A percentile compares a stretch with the other conserved stretches of the same genome.
Conservation (phyloP, 2,329 filamentous ascomycete genomes). For the Eutypella sp. region DNA sequence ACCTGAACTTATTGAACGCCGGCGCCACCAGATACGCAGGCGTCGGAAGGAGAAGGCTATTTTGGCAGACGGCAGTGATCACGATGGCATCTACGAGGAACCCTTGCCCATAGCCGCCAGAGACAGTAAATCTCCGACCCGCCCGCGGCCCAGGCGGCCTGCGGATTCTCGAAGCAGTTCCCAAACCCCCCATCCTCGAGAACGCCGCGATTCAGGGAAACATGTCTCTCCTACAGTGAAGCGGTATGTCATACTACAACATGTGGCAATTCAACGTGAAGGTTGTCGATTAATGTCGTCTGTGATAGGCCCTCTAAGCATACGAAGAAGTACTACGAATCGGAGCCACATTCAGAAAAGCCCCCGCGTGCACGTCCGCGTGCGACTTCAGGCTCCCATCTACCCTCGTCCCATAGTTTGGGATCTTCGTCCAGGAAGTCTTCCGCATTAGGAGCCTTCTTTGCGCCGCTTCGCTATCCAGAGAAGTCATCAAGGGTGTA, state of each 20-base stretch:
- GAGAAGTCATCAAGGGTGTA: constrained; percentile 25
- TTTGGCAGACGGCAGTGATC: constrained; percentile 9
- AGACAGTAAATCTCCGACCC: constrained; percentile 7
- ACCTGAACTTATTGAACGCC: constrained; percentile 9
- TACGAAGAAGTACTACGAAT: constrained; percentile 24
- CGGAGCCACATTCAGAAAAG: constrained; percentile 28
- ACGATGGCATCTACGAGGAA: constrained; percentile 10
- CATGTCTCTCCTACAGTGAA: constrained; percentile 22
- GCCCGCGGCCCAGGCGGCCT: constrained; percentile 17
- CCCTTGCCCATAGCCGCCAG: constrained; percentile 11
- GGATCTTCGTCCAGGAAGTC: constrained; percentile 32
- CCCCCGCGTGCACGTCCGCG: constrained; percentile 27
- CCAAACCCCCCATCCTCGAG: constrained; percentile 15
- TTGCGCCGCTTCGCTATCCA: constrained; percentile 19
- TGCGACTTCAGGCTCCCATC: constrained; percentile 29
- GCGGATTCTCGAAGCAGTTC: constrained; percentile 22
- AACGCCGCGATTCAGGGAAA: constrained; percentile 19
- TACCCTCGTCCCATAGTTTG: constrained; percentile 31
- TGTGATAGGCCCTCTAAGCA: constrained; percentile 15
- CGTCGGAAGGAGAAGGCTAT: constrained; percentile 9
- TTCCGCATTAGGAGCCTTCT: constrained; percentile 27
- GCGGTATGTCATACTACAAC: constrained; percentile 24
- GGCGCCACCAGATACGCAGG: constrained; percentile 10
- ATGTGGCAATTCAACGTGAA: constrained; percentile 17
- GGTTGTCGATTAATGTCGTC: constrained; percentile 1